These are phyloP conservation scores for Coemansia reversa DNA, from an alignment of 192 early-diverging fungal species.

Conservation along the genomic window DNA sequence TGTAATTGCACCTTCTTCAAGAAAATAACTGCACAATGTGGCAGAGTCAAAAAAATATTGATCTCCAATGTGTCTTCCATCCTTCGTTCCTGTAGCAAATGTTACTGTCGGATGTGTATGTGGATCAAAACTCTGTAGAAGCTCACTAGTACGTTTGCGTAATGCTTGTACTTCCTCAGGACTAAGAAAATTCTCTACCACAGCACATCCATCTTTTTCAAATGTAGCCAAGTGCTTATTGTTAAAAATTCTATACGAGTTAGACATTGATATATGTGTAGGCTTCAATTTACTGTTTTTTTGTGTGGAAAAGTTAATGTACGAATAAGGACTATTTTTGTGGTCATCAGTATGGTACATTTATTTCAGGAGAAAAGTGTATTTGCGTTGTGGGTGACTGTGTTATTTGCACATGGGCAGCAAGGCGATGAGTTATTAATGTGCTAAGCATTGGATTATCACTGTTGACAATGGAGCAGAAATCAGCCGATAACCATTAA, in stretches of 20 bases:
- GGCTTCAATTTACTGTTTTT: too few relatives aligned
- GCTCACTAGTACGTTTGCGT: constrained; percentile 30
- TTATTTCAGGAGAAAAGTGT: too few relatives aligned
- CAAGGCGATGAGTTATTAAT: too few relatives aligned
- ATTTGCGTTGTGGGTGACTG: too few relatives aligned
- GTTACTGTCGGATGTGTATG: constrained; percentile 71
- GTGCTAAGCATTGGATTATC: too few relatives aligned
- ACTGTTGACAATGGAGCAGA: too few relatives aligned
- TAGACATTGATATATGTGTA: too few relatives aligned
- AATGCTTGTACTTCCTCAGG: constrained; percentile 11
- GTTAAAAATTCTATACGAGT: not conserved
- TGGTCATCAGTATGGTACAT: too few relatives aligned
- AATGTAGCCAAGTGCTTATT: constrained; percentile 14
- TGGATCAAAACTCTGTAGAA: constrained; percentile 66
- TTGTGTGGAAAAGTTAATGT: too few relatives aligned
- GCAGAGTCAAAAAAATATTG: constrained; percentile 86
- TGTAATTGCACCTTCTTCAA: constrained; percentile 77
- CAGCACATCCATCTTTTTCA: constrained; percentile 30
- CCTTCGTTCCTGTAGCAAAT: constrained; percentile 66
- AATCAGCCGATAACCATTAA: too few relatives aligned
- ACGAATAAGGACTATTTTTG: too few relatives aligned
- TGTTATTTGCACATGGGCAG: too few relatives aligned
- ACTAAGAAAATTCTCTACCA: constrained; percentile 24
- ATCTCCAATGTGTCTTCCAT: constrained; percentile 67
- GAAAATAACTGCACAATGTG: constrained; percentile 83